Evolutionary conservation across 345 rosid genomes (phyloP).

Genomic region (Psidium guajava): DNA sequence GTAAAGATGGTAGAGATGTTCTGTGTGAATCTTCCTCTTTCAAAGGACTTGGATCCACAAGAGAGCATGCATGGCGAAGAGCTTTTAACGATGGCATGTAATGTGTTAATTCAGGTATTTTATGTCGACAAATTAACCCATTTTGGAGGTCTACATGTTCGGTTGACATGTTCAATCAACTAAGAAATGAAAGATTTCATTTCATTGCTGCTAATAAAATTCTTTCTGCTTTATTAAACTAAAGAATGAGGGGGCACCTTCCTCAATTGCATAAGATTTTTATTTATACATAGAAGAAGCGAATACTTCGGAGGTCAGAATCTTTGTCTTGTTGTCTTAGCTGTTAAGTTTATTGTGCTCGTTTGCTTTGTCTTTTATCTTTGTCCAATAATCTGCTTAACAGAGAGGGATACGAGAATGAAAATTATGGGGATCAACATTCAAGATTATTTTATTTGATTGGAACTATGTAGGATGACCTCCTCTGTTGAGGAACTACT

Average conservation of each 20-base stretch:
- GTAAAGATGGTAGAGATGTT: conserved; percentile 59
- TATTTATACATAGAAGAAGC: neutral
- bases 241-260: neutral
- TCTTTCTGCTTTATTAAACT: neutral
- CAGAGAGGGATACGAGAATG: neutral
- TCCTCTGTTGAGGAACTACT: neutral
- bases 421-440: neutral
- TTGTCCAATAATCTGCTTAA: neutral
- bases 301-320: neutral
- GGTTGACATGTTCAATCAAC: neutral
- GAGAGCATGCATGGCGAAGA: conserved; percentile 96
- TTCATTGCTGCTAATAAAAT: neutral
- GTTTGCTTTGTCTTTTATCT: neutral
- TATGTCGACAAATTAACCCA: neutral
- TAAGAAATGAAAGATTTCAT: neutral
- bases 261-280: neutral
- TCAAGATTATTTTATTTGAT: neutral
- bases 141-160: neutral
- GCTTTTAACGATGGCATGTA: conserved; percentile 64
- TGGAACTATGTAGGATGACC: neutral
- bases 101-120: conserved; percentile 75
- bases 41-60: conserved; percentile 85
- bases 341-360: neutral
- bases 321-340: neutral
- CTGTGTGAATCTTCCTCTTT: conserved; percentile 65